Evolutionary conservation across 345 rosid species (phyloP), one percentile per base, ranked within the genome.

Genomic region (Geranium rotundifolium): DNA sequence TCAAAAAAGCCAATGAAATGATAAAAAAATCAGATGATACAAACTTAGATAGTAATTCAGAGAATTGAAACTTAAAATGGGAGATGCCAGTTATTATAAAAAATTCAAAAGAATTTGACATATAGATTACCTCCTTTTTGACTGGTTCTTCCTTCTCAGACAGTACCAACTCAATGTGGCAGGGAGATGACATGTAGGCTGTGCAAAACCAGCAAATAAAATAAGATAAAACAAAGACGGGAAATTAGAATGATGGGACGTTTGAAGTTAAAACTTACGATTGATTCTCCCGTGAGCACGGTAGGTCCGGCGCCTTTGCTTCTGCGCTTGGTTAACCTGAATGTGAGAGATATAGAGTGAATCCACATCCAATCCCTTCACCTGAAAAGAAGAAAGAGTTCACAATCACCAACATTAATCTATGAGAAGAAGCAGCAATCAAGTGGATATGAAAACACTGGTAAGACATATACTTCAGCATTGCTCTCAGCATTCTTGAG

Each of bases 101-200:
- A 23, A 23, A 23, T 23, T 23, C 27, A 23, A 23, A 23, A 23
- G 27, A 23, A 23, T 23, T 23, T 23, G 27, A 23, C 27, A 23
- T 23, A 23, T 23, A 23, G 9, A 29, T 71, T 80, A 93, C 99
- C 99, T 90, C 99, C 72, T 88, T 93, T 82, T 80, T 81, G 39
- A 93, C 97, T 1, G 99, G 69, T 70, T 88, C 99, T 75, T 93
- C 99, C 78, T 88, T 90, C 79, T 93, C 97, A 0, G 97, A 90
- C 73, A 90, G 73, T 50, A 72, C 76, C 80, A 93, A 71, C 83
- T 90, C 97, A 34, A 93, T 90, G 75, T 93, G 99, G 67, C 97
- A 93, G 0, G 99, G 99, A 55, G 90, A 86, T 0, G 97, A 90
- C 99, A 93, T 93, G 67, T 93, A 93, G 60, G 99, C 99, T 93